Evolutionary conservation across 2,329 filamentous ascomycete species (phyloP).

Genomic region (Phyllosticta ampelicida): DNA sequence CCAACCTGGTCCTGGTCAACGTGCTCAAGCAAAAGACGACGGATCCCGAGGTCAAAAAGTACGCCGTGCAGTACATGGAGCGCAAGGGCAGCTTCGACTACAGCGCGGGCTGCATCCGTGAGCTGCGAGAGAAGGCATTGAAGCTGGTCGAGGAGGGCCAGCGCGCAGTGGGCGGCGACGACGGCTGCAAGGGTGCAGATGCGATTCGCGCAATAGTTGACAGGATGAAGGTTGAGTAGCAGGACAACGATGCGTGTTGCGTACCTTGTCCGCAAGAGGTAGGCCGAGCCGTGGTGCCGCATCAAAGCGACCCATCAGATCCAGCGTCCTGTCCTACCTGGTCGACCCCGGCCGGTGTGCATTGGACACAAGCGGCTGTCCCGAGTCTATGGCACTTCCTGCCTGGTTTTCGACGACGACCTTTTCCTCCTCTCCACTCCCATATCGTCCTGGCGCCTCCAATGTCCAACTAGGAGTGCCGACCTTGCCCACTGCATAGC

Average conservation of each 20-base stretch:
- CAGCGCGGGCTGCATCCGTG: slow-evolving; percentile 50
- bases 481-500: no score
- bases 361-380: neutral
- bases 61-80: slow-evolving; percentile 87
- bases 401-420: no score
- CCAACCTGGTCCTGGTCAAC: slow-evolving; percentile 72
- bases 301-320: neutral
- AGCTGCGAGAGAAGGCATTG: slow-evolving; percentile 33
- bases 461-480: no score
- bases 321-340: neutral
- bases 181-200: slow-evolving; percentile 23
- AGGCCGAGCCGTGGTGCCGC: neutral
- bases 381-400: neutral
- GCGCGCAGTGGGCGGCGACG: slow-evolving; percentile 21
- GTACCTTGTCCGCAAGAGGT: neutral
- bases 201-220: slow-evolving; percentile 32
- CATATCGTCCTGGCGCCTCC: no score
- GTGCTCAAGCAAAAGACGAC: slow-evolving; percentile 84
- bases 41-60: slow-evolving; percentile 80
- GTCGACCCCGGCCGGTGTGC: neutral
- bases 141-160: slow-evolving; percentile 33
- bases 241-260: neutral
- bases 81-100: slow-evolving; percentile 82
- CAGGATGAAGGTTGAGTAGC: slow-evolving; percentile 19
- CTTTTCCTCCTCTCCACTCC: no score